Evolutionary conservation across 2,329 filamentous ascomycete species (phyloP).

Genomic region (Setomelanomma holmii): DNA sequence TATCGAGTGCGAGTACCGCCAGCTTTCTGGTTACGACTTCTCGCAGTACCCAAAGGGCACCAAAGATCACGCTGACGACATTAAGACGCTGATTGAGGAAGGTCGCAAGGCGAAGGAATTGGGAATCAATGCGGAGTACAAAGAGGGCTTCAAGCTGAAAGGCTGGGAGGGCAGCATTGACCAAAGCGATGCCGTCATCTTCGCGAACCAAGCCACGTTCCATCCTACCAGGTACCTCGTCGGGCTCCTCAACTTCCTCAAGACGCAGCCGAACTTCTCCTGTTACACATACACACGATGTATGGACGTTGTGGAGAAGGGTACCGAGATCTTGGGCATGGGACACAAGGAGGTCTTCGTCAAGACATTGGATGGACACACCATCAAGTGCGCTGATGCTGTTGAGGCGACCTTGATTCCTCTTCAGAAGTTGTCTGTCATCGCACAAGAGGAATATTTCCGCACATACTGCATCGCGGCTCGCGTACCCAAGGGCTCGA

Average conservation of each 20-base stretch:
- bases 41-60: slow-evolving; percentile 57
- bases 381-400: slow-evolving; percentile 57
- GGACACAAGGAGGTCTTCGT: slow-evolving; percentile 57
- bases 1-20: slow-evolving; percentile 65
- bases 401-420: slow-evolving; percentile 64
- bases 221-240: slow-evolving; percentile 64
- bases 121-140: slow-evolving; percentile 54
- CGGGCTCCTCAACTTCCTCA: slow-evolving; percentile 61
- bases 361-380: slow-evolving; percentile 55
- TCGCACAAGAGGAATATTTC: slow-evolving; percentile 61
- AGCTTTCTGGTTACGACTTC: slow-evolving; percentile 58
- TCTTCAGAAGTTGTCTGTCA: slow-evolving; percentile 62
- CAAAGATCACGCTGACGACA: slow-evolving; percentile 54
- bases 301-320: slow-evolving; percentile 57
- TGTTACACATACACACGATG: slow-evolving; percentile 62
- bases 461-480: slow-evolving; percentile 66
- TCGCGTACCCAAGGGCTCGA: slow-evolving; percentile 58
- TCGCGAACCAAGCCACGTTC: slow-evolving; percentile 60
- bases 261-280: slow-evolving; percentile 60
- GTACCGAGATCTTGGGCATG: slow-evolving; percentile 54
- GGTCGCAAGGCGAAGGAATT: slow-evolving; percentile 53
- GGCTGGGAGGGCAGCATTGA: slow-evolving; percentile 62
- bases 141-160: slow-evolving; percentile 55
- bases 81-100: slow-evolving; percentile 56
- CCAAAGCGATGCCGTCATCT: slow-evolving; percentile 60